A percentile compares a stretch with the other conserved stretches of the same genome.
Conservation (phyloP, 306 rosid genomes). For the Acacia acuminata region DNA sequence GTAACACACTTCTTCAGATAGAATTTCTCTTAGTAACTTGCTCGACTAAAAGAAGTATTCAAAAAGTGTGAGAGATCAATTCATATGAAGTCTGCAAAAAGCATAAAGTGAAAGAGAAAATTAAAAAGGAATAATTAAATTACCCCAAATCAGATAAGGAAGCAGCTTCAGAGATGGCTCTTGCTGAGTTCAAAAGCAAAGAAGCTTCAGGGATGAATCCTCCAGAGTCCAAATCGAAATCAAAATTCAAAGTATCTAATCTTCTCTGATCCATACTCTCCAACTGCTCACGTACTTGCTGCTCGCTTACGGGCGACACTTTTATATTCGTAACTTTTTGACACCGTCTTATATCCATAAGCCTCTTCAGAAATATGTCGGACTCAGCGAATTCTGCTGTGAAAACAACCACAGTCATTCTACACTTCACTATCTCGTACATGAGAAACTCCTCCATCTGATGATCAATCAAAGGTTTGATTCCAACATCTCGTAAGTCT, state of each 20-base stretch:
- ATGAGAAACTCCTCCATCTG: neutral
- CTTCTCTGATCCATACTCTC: neutral
- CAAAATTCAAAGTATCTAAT: neutral
- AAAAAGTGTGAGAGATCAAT: no score
- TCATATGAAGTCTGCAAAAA: neutral
- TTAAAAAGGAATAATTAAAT: neutral
- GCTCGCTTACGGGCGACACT: neutral
- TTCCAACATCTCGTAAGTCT: neutral
- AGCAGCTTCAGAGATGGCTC: neutral
- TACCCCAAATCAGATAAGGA: neutral
- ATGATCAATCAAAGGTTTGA: neutral
- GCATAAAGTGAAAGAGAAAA: neutral
- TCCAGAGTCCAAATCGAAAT: neutral
- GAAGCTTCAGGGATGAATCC: neutral
- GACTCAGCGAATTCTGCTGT: neutral
- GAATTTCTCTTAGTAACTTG: no score
- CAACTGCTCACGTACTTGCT: neutral
- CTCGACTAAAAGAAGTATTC: no score
- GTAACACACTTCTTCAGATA: no score
- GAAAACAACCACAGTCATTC: neutral
- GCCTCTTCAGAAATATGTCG: neutral
- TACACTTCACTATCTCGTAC: neutral
- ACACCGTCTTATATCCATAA: neutral
- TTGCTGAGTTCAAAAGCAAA: no score
- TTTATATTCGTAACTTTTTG: neutral